Conservation (phyloP, 2,329 filamentous ascomycete species). For the Penicillium sp. region DNA sequence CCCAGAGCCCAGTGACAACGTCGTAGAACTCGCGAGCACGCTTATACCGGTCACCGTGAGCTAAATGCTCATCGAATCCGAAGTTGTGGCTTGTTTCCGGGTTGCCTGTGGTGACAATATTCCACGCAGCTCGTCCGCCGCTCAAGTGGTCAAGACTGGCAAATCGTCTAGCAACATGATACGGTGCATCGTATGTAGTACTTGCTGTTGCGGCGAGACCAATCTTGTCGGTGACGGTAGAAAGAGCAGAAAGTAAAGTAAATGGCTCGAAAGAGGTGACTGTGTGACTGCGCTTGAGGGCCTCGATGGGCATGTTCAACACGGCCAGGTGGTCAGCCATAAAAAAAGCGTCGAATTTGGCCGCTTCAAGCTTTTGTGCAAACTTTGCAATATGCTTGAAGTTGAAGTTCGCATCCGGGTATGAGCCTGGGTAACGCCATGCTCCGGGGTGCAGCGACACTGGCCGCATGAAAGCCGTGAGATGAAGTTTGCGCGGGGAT, state of each 20-base stretch:
- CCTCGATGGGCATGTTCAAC: slow-evolving; percentile 59
- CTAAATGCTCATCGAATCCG: slow-evolving; percentile 52
- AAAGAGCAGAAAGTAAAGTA: slow-evolving; percentile 54
- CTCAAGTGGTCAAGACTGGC: slow-evolving; percentile 55
- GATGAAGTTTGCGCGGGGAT: slow-evolving; percentile 44
- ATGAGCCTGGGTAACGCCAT: slow-evolving; percentile 58
- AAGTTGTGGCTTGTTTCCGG: slow-evolving; percentile 57
- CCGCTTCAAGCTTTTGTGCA: slow-evolving; percentile 55
- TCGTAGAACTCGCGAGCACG: slow-evolving; percentile 56
- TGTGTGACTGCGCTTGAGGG: slow-evolving; percentile 59
- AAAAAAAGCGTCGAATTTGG: slow-evolving; percentile 60
- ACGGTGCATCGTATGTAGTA: slow-evolving; percentile 56
- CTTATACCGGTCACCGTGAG: slow-evolving; percentile 53
- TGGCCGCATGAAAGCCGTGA: slow-evolving; percentile 62
- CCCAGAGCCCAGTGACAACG: slow-evolving; percentile 56
- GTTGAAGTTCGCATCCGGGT: slow-evolving; percentile 61
- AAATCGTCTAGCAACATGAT: slow-evolving; percentile 56
- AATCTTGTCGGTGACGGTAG: slow-evolving; percentile 51
- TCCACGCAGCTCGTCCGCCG: slow-evolving; percentile 54
- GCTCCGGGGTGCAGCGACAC: slow-evolving; percentile 58
- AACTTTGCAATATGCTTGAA: slow-evolving; percentile 55
- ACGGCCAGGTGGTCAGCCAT: slow-evolving; percentile 59
- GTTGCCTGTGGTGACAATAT: slow-evolving; percentile 57
- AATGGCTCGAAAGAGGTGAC: slow-evolving; percentile 61
- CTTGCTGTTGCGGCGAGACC: slow-evolving; percentile 56